Evolutionary conservation across 495 filamentous ascomycete species (phyloP).

Genomic region (Podospora bellae-mahoneyi): DNA sequence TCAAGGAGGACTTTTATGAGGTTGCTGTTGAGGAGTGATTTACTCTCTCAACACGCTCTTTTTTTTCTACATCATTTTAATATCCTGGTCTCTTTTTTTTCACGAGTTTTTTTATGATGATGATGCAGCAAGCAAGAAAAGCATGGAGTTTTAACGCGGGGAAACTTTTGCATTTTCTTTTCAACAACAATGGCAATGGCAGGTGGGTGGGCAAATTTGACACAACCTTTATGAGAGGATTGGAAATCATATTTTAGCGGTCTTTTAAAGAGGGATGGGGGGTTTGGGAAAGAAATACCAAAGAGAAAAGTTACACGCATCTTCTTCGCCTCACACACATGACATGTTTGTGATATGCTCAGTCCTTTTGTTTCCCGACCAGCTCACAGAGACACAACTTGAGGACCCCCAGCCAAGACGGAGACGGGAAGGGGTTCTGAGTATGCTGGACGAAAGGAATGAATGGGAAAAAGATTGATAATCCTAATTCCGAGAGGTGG

Average conservation of each 20-base stretch:
- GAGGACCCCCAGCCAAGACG: too few species aligned
- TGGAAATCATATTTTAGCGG: not conserved
- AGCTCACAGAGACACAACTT: not conserved
- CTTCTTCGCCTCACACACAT: not conserved
- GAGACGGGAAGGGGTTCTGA: too few species aligned
- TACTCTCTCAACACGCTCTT: not conserved
- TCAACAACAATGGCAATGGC: not conserved
- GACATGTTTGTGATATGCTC: not conserved
- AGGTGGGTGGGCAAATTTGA: not conserved
- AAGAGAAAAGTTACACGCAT: not conserved
- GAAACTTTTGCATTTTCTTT: not conserved
- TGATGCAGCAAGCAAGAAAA: not conserved
- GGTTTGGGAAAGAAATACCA: not conserved
- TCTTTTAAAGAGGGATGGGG: not conserved
- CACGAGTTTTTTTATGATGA: not conserved
- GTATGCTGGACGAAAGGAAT: not conserved
- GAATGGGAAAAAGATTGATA: not conserved
- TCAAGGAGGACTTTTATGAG: slow-evolving; percentile 46
- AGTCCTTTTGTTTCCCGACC: not conserved
- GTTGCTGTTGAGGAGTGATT: slow-evolving; percentile 41
- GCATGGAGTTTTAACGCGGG: not conserved
- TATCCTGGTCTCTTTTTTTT: not conserved
- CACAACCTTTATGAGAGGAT: not conserved
- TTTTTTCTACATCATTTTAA: slow-evolving; percentile 2
- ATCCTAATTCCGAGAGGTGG: not conserved